Evolutionary conservation across 805 yeast genomes (phyloP).

Genomic region (Spathaspora passalidarum): DNA sequence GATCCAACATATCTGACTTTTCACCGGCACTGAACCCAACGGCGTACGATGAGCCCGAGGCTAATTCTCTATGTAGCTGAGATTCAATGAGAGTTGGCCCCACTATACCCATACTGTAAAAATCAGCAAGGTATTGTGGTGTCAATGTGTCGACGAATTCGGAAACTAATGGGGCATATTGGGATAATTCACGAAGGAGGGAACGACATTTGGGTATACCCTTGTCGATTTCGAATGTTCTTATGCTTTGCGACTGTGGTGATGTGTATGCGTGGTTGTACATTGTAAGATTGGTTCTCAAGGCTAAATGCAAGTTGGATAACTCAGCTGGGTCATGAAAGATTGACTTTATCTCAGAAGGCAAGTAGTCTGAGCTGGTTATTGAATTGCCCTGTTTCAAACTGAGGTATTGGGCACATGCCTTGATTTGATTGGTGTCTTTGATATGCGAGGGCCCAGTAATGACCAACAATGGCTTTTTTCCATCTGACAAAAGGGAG

Average conservation of each 20-base stretch:
- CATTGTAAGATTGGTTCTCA: constrained; percentile 37
- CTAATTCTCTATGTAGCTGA: constrained; percentile 49
- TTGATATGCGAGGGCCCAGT: constrained; percentile 37
- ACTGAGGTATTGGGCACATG: constrained; percentile 43
- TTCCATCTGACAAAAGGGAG: constrained; percentile 10
- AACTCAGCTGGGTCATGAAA: constrained; percentile 6
- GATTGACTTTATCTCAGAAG: constrained; percentile 1
- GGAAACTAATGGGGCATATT: constrained; percentile 43
- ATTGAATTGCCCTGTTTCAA: constrained; percentile 14
- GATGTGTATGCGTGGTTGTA: constrained; percentile 16
- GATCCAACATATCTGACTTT: constrained; percentile 21
- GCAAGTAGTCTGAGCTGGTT: neutral
- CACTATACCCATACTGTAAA: constrained; percentile 43
- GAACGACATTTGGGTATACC: constrained; percentile 43
- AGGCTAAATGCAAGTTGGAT: constrained; percentile 23
- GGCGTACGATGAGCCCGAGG: constrained; percentile 49
- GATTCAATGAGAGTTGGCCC: constrained; percentile 45
- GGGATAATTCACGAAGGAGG: constrained; percentile 37
- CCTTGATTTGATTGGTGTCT: constrained; percentile 29
- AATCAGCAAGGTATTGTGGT: constrained; percentile 49
- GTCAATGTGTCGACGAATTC: constrained; percentile 47
- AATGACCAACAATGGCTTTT: constrained; percentile 28
- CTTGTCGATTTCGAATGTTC: constrained; percentile 31
- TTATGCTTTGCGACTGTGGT: constrained; percentile 7
- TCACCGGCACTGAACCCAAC: constrained; percentile 40